Base-by-base conservation (phyloP, 2,329 filamentous ascomycete species). In the Diatrype stigma region DNA sequence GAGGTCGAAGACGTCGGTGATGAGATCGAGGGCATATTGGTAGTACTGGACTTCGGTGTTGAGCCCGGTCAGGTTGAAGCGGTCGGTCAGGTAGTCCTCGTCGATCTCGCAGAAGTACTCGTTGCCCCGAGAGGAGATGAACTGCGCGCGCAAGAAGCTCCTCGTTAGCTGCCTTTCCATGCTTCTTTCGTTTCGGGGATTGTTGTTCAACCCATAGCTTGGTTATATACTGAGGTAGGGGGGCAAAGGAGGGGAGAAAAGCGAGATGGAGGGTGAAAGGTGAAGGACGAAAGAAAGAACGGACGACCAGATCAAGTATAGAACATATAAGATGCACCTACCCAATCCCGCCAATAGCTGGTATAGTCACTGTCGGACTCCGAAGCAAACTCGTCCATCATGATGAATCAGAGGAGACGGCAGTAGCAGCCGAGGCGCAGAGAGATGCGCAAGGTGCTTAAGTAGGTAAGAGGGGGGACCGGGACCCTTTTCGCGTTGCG, bases 41-140 rank as follows among this genome's bases (percentile, higher is more conserved):
- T 99, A 99, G 77, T 97, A 96, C 66, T 96, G 90, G 14, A 99
- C 94, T 69, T 99, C 94, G 34, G 90, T 93, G 73, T 97, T 96
- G 47, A 99, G 82, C 35, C 94, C 94, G 0, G 94, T 99, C 55
- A 99, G 78, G 73, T 99, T 99, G 81, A 99, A 99, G 47, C 94
- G 86, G 70, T 99, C 94, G 47, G 92, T 97, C 45, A 99, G 81
- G 72, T 99, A 99, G 65, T 99, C 94, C 70, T 99, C 94, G 72
- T 99, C 94, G 64, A 99, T 97, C 69, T 99, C 94, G 81, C 94
- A 99, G 66, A 97, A 99, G 74, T 99, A 99, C 70, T 99, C 94
- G 73, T 99, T 97, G 59, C 94, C 94, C 50, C 94, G 84, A 6
- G 92, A 96, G 4, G 93, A 96, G 64, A 97, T 96, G 71, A 99